A percentile compares a stretch with the other conserved stretches of the same genome.
Conservation (phyloP, 2,329 filamentous ascomycete species). For the Sporothrix protearum region DNA sequence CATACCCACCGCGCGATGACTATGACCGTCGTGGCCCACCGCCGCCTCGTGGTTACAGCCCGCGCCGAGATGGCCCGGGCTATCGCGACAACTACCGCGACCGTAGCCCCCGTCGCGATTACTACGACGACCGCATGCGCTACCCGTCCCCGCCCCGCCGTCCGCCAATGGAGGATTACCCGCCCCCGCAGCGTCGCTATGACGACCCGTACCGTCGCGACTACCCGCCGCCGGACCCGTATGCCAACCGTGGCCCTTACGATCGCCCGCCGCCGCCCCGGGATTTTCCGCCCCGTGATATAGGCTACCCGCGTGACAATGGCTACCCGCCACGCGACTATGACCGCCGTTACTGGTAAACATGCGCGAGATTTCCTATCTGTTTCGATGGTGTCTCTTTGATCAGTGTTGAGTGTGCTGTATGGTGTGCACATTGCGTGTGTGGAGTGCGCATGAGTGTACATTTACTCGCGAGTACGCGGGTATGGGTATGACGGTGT, state of each 20-base stretch:
- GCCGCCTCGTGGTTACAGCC: constrained; percentile 64
- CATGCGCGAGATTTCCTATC: constrained; percentile 15
- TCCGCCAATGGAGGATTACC: constrained; percentile 72
- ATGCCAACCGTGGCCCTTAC: constrained; percentile 54
- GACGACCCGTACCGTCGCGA: constrained; percentile 75
- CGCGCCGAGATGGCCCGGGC: constrained; percentile 55
- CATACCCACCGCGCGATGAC: constrained; percentile 68
- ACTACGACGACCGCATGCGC: constrained; percentile 79
- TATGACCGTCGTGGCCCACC: constrained; percentile 77
- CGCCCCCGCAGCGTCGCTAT: constrained; percentile 62
- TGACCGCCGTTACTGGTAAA: constrained; percentile 35
- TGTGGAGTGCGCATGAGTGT: background rate
- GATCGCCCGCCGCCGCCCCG: constrained; percentile 50
- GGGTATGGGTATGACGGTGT: background rate
- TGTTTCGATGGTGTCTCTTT: constrained; percentile 8
- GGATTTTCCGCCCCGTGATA: constrained; percentile 41
- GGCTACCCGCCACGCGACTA: constrained; percentile 46
- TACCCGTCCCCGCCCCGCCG: constrained; percentile 79
- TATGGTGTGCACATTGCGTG: background rate
- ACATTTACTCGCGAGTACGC: background rate
- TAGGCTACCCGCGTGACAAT: constrained; percentile 45
- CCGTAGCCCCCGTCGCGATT: constrained; percentile 78
- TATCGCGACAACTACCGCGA: constrained; percentile 78
- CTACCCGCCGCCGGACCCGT: constrained; percentile 63
- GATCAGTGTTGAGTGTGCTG: background rate